Conservation (phyloP, 371 early-diverging fungal genomes). For the Lichtheimia corymbifera region DNA sequence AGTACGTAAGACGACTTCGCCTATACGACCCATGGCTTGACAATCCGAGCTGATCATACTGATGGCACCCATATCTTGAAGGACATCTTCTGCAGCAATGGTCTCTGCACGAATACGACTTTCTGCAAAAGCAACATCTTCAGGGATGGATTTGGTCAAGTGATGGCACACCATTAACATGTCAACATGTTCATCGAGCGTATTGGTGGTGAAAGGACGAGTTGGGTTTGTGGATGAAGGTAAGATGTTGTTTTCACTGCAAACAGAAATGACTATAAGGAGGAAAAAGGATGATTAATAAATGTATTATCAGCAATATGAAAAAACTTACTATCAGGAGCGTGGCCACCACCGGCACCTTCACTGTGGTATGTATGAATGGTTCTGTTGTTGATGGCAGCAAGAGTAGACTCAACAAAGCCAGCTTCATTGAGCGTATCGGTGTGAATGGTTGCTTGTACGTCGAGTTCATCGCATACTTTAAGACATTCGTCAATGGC, state of each 20-base stretch:
- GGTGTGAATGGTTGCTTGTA: constrained; percentile 91
- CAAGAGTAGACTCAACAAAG: constrained; percentile 88
- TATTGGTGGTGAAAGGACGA: constrained; percentile 87
- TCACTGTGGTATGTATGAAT: constrained; percentile 95
- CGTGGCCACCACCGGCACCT: constrained; percentile 97
- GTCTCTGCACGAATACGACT: constrained; percentile 94
- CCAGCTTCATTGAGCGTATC: constrained; percentile 95
- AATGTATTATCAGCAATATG: background rate
- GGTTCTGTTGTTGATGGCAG: constrained; percentile 85
- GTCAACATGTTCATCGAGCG: constrained; percentile 94
- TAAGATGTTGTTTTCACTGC: constrained; percentile 80
- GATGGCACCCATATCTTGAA: constrained; percentile 93
- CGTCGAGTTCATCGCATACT: constrained; percentile 87
- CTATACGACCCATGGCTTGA: constrained; percentile 94
- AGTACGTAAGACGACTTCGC: constrained; percentile 86
- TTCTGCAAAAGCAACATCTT: constrained; percentile 95
- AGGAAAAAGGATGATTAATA: constrained; percentile 2
- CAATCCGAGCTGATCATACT: constrained; percentile 89
- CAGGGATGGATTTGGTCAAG: constrained; percentile 85
- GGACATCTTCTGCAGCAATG: constrained; percentile 91
- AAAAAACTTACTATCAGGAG: constrained; percentile 70
- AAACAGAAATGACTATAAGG: constrained; percentile 74
- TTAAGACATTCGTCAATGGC: constrained; percentile 87
- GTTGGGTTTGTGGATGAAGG: constrained; percentile 95
- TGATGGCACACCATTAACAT: constrained; percentile 99